Base-by-base conservation (phyloP, 2,329 filamentous ascomycete genomes). In the Aspergillus fumigatus region DNA sequence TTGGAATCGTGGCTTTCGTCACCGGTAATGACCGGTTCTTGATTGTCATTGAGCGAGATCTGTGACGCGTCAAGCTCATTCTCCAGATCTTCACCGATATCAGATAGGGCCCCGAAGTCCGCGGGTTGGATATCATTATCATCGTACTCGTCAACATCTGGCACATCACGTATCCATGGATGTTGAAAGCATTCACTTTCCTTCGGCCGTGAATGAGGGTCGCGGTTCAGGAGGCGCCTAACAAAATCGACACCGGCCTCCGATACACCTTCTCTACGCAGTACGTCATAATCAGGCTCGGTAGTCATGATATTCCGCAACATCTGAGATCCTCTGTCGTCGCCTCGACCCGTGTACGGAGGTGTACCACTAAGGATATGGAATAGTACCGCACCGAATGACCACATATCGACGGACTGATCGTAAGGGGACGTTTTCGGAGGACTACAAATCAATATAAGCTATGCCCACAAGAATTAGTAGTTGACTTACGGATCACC, bases 401-500 rank as follows among this genome's bases (percentile, higher is more conserved):
- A 97, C 93, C 94, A 99, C 60, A 97, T 89, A 70, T 99, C 94
- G 32, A 97, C 90, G 1, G 92, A 90, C 59, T 96, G 90, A 68
- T 87, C 90, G 72, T 99, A 99, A 23, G 90, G 86, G 75, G 78
- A 75, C 68, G 81, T 74, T 74, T 77, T 75, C 48, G 75, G 63
- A 21, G 70, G 53, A 75, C 82, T 61, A 75, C 72, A 11, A 68
- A 65, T 56, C 57, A 70, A 65, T 56, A 51, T 23, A 2, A 10
- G 11, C 53, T 26, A 8, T 38, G 41, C 41, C 25, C 32, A 35
- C 17, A 50, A 21, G 48, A 52, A 26, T n/a, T 26, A 3, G 1
- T 32, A 29, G 7, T 38, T 41, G 9, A 72, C 75, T 70, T 66
- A 78, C 72, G 74, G 73, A 57, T 78, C 73, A 43, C 78, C 77